phyloP scores from a whole-genome alignment of 2,329 filamentous ascomycete species.

The Trichoderma harzianum region DNA sequence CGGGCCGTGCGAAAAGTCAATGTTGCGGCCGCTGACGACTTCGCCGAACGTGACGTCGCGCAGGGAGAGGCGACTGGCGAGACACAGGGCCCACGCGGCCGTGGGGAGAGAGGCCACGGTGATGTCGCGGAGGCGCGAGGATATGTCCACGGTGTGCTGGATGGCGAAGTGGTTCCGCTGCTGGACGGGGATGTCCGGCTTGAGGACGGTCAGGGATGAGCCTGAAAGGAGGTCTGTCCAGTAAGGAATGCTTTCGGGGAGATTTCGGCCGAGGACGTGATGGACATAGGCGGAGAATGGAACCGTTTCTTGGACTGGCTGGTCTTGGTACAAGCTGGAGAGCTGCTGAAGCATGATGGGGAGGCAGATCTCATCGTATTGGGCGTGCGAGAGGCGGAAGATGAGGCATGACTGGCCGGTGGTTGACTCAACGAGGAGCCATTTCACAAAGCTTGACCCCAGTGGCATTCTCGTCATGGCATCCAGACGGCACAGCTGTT shows the following conservation, averaged over 20 bases:
- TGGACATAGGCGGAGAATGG: conserved; percentile 48
- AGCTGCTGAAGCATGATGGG: conserved; percentile 60
- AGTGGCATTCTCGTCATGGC: conserved; percentile 53
- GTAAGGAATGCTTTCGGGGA: conserved; percentile 54
- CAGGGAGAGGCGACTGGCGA: conserved; percentile 50
- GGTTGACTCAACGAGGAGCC: conserved; percentile 44
- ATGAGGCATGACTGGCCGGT: conserved; percentile 42
- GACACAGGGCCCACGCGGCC: conserved; percentile 61
- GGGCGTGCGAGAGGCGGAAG: conserved; percentile 64
- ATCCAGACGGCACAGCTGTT: conserved; percentile 53
- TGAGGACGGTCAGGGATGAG: conserved; percentile 47
- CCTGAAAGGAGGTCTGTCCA: conserved; percentile 58
- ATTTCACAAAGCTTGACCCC: conserved; percentile 59
- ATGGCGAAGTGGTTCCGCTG: conserved; percentile 41
- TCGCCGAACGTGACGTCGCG: conserved; percentile 63
- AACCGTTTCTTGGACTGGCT: conserved; percentile 30
- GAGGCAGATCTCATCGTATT: conserved; percentile 67
- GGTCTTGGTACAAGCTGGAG: conserved; percentile 43
- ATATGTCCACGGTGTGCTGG: conserved; percentile 43
- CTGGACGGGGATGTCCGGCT: conserved; percentile 37
- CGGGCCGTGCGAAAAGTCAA: conserved; percentile 44
- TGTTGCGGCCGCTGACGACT: conserved; percentile 62
- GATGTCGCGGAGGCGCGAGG: conserved; percentile 49
- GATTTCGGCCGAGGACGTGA: conserved; percentile 38
- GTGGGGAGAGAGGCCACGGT: conserved; percentile 65